These are phyloP conservation scores for Talaromyces pinophilus DNA, from an alignment of 2,329 filamentous ascomycete species.

Conservation along the genomic window DNA sequence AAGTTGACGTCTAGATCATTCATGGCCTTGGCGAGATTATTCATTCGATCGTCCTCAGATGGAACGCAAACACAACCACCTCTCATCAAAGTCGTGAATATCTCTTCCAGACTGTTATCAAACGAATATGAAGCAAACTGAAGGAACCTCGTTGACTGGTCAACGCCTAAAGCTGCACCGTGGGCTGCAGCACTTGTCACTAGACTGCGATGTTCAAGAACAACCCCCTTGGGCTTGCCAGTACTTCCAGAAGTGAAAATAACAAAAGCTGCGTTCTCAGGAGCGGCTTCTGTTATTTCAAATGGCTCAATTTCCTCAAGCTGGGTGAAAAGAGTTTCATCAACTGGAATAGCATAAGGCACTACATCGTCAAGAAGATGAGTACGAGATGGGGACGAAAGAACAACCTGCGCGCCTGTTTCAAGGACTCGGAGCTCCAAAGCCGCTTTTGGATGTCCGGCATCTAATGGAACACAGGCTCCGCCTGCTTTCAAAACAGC, in stretches of 20 bases:
- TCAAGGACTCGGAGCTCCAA: conserved; percentile 18
- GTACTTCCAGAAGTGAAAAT: conserved; percentile 62
- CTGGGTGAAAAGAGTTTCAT: conserved; percentile 24
- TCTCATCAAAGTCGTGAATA: conserved; percentile 56
- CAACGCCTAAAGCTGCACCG: conserved; percentile 51
- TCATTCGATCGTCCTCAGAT: conserved; percentile 48
- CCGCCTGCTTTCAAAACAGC: conserved; percentile 28
- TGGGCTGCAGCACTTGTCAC: conserved; percentile 48
- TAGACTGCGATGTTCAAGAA: conserved; percentile 62
- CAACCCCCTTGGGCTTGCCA: conserved; percentile 57
- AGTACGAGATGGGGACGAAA: conserved; percentile 24
- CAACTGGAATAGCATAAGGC: conserved; percentile 42
- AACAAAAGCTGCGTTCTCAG: conserved; percentile 54
- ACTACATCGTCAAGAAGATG: conserved; percentile 46
- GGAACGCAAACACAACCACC: conserved; percentile 64
- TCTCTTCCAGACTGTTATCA: conserved; percentile 57
- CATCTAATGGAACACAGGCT: conserved; percentile 24
- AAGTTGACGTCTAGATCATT: conserved; percentile 55
- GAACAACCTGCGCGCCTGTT: conserved; percentile 21
- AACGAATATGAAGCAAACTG: conserved; percentile 60
- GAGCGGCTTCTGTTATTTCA: conserved; percentile 20
- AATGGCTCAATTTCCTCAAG: not conserved
- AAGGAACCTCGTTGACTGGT: conserved; percentile 59
- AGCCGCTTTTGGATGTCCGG: conserved; percentile 21
- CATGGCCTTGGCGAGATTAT: conserved; percentile 40